These are phyloP conservation scores for Penicillium malachiteum DNA, from an alignment of 495 filamentous ascomycete genomes.

Conservation along the genomic window DNA sequence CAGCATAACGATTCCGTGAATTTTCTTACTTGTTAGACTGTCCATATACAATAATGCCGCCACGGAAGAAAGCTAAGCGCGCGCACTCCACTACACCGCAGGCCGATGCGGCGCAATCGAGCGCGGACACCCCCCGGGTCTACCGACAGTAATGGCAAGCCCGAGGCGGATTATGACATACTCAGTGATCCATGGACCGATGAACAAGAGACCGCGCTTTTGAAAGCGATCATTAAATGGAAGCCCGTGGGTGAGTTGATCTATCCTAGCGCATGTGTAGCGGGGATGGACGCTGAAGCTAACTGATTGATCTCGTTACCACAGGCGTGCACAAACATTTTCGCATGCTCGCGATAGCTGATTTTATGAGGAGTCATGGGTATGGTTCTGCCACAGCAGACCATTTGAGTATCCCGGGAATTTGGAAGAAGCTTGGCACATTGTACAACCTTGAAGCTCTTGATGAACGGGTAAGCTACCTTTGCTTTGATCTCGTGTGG, in stretches of 20 bases:
- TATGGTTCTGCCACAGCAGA: conserved; percentile 63
- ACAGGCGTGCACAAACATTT: conserved; percentile 97
- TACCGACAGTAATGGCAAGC: conserved; percentile 32
- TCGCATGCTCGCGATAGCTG: conserved; percentile 84
- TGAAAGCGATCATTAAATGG: conserved; percentile 87
- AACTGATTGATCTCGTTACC: neutral
- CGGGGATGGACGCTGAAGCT: neutral
- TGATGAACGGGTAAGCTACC: conserved; percentile 69
- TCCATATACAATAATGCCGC: conserved; percentile 58
- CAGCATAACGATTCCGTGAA: neutral
- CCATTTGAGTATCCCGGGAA: conserved; percentile 84
- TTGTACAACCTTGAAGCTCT: conserved; percentile 87
- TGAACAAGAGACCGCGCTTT: conserved; percentile 86
- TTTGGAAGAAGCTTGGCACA: conserved; percentile 82
- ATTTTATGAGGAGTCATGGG: conserved; percentile 83
- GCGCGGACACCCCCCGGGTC: conserved; percentile 34
- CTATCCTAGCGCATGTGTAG: neutral
- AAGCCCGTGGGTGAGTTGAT: conserved; percentile 80
- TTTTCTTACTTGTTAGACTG: neutral
- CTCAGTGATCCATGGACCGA: conserved; percentile 85
- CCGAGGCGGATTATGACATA: conserved; percentile 39
- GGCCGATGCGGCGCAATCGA: conserved; percentile 38
- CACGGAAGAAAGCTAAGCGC: conserved; percentile 61
- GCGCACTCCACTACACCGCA: conserved; percentile 33
- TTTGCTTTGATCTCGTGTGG: neutral